Base-by-base conservation (phyloP, 495 filamentous ascomycete genomes). In the Parathielavia appendiculata region DNA sequence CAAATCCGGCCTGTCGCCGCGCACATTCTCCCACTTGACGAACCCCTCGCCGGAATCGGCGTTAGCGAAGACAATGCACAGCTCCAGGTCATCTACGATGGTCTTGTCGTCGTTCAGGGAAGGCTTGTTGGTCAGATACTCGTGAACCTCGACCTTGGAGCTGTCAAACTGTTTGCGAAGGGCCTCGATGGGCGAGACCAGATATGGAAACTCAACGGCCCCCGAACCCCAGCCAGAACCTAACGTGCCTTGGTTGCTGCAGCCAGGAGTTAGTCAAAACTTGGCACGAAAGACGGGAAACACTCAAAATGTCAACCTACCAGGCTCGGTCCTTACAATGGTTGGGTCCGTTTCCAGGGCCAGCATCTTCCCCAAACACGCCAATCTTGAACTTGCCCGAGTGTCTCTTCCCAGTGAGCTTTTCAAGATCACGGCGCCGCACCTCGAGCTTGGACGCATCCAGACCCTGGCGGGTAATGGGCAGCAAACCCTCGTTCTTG, bases 151-250 rank as follows among this genome's bases (percentile, higher is more conserved):
- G 1, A 90, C 85, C 26, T 73, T 74, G 16, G 83, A 76, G 13
- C 72, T 66, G 57, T 83, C 75, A 73, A 90, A 90, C 2, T 82
- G 77, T 11, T 70, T 64, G 47, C 79, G 72, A 8, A 96, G 72
- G 13, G 87, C 87, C 30, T 87, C 79, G 36, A 82, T 69, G 1
- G 91, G 91, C 4, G 83, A 77, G 19, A 91, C 71, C 0, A 96
- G 77, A 65, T 92, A 92, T 0, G 92, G 88, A 57, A 91, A 95
- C 45, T 96, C 86, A 26, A 90, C 92, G 2, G 90, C 83, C 5
- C 92, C 92, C 48, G 87, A 91, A 32, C 92, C 92, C 92, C 92
- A 97, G 23, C 92, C 92, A 1, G 83, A 85, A 0, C 79, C 90
- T 19, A 97, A 71, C 1, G 92, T 96, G 10, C 91, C 92, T 58